A percentile compares a stretch with the other conserved stretches of the same genome.
phyloP scores from a whole-genome alignment of 106 monocot genomes.

The Dioscorea zingiberensis region DNA sequence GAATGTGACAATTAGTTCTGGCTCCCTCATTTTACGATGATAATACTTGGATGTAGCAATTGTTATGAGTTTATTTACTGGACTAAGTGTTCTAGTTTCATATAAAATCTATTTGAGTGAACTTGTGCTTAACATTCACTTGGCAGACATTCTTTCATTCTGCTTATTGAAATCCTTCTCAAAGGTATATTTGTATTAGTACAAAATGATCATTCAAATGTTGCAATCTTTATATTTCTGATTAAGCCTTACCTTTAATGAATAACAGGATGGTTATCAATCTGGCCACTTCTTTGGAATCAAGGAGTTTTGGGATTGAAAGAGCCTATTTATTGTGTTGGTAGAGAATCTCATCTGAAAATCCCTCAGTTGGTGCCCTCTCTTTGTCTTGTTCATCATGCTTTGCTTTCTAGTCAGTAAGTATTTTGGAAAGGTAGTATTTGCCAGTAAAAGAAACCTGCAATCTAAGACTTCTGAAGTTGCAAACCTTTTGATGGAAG shows the following conservation, averaged over 20 bases:
- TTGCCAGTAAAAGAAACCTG: slow-evolving; percentile 10
- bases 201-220: not conserved
- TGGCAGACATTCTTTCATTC: not conserved
- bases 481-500: slow-evolving; percentile 28
- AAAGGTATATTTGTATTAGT: not conserved
- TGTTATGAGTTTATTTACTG: too few relatives aligned
- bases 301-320: slow-evolving; percentile 11
- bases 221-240: slow-evolving; percentile 4
- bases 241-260: not conserved
- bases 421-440: slow-evolving; percentile 9
- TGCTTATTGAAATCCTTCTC: not conserved
- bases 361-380: slow-evolving; percentile 15
- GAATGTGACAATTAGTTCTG: too few relatives aligned
- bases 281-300: slow-evolving; percentile 10
- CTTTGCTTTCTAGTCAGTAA: slow-evolving; percentile 32
- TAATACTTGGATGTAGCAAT: too few relatives aligned
- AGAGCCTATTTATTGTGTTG: slow-evolving; percentile 9
- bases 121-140: not conserved
- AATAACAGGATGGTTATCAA: slow-evolving; percentile 17
- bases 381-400: slow-evolving; percentile 27
- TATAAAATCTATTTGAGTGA: too few relatives aligned
- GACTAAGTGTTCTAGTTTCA: too few relatives aligned
- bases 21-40: too few relatives aligned
- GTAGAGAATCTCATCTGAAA: slow-evolving; percentile 13
- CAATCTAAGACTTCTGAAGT: slow-evolving; percentile 15